Base-by-base conservation (phyloP, 2,329 filamentous ascomycete species). In the Hypomyces rosellus region DNA sequence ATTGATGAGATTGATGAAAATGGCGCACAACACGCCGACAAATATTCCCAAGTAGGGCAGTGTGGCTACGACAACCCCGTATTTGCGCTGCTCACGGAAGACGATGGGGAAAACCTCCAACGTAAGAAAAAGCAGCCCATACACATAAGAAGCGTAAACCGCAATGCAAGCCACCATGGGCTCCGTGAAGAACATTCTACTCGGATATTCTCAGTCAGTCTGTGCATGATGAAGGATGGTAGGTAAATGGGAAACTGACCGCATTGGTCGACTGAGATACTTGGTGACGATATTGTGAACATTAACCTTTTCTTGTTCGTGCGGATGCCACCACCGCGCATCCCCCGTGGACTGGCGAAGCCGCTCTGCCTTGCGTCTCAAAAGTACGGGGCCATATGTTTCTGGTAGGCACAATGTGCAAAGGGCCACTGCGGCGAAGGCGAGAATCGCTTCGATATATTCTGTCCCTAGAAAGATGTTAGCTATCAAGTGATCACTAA, bases 121-220 rank as follows among this genome's bases (percentile, higher is more conserved):
- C 46, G 71, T 69, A 61, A 75, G 72, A 58, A 82, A 83, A 1
- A 82, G 60, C 34, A 82, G 76, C 0, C 77, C 79, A 57, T 81
- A 82, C 57, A 74, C 74, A 59, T 86, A 85, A 33, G 73, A 76
- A 2, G 80, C 77, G 60, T 85, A 86, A 0, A 86, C 60, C 1
- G 81, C 76, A 36, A 86, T 71, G 4, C 82, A 66, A 14, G 83
- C 61, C 16, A 87, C 83, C 58, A 88, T 88, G 2, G 84, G 84
- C 60, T 88, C 84, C 50, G 69, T 67, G 71, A 87, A 84, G 5
- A 75, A 62, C 47, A 74, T 62, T 40, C 69, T 30, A 6, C 25
- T 30, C 25, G 8, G 9, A 30, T 8, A 30, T 30, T 30, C 6
- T 7, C 6, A 2, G 25, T 30, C 25, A 30, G 25, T 30, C 8